Evolutionary conservation across 805 yeast genomes (phyloP), one percentile per base, ranked within the genome.

Genomic region (Candida oleophila): DNA sequence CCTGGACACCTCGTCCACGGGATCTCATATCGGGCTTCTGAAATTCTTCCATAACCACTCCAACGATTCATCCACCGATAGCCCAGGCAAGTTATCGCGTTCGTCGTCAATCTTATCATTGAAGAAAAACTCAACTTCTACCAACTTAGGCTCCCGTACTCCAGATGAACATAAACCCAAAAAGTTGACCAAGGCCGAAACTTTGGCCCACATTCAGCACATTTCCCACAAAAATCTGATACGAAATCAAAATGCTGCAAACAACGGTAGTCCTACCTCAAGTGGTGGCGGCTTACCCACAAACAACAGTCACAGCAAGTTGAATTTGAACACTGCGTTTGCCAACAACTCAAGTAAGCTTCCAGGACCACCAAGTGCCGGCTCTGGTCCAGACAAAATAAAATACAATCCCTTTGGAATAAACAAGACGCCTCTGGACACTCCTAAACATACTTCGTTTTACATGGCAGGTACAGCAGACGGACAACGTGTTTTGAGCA

Each of bases 371-470:
- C 47, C 54, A 52, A 20, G 42, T 14, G n/a, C 39, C 4, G 39
- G 39, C n/a, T 15, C 39, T 15, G n/a, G 22, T 30, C 65, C 55
- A 21, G 74, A 69, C 19, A 81, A 78, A 48, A 70, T 82, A 57
- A 77, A 75, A 38, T 84, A 83, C 62, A 83, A 83, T 55, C 89
- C 89, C 1, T 84, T 80, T 58, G 89, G 89, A 1, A 49, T 77
- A 34, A 76, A 70, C 50, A 72, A 66, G 37, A 53, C 54, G 39
- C 55, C 59, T 8, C 50, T 53, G 36, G 64, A 60, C 35, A 48
- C 53, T 22, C 68, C 68, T 2, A 63, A 56, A 45, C 59, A 59
- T 36, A 48, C 66, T 2, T 58, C 62, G 41, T 63, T 64, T 38
- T 64, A 64, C 43, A 46, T 64, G 43, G 52, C 55, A 15, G 63